Evolutionary conservation across 768 basidiomycete species (phyloP).

Genomic region (Suillus clintonianus): DNA sequence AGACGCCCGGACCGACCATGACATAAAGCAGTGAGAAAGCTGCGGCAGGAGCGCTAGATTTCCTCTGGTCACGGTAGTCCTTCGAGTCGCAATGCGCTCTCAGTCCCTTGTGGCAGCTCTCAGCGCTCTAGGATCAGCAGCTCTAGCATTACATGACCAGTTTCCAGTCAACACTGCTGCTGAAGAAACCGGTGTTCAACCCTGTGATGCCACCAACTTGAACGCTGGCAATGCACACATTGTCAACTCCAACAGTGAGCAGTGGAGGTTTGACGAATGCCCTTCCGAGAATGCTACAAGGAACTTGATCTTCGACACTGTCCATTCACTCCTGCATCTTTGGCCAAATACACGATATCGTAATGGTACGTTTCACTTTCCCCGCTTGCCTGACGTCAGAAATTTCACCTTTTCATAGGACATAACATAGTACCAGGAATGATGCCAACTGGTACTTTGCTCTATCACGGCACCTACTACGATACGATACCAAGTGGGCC

Average conservation of each 20-base stretch:
- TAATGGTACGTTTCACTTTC: conserved; percentile 24
- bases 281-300: conserved; percentile 30
- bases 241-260: background rate
- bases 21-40: no score
- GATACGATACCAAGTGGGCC: conserved; percentile 26
- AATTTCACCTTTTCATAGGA: conserved; percentile 10
- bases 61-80: no score
- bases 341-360: conserved; percentile 41
- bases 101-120: background rate
- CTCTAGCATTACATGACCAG: background rate
- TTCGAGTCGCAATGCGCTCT: background rate
- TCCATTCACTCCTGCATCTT: conserved; percentile 36
- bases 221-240: background rate
- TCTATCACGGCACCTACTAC: conserved; percentile 33
- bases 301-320: conserved; percentile 37
- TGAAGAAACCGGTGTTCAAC: background rate
- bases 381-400: background rate
- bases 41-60: no score
- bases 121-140: background rate
- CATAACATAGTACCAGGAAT: conserved; percentile 35
- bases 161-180: background rate
- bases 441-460: conserved; percentile 36
- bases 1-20: no score
- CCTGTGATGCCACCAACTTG: background rate
- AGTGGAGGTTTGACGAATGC: conserved; percentile 21